Conservation (phyloP, 2,329 filamentous ascomycete genomes). For the Aspergillus puulaauensis region DNA sequence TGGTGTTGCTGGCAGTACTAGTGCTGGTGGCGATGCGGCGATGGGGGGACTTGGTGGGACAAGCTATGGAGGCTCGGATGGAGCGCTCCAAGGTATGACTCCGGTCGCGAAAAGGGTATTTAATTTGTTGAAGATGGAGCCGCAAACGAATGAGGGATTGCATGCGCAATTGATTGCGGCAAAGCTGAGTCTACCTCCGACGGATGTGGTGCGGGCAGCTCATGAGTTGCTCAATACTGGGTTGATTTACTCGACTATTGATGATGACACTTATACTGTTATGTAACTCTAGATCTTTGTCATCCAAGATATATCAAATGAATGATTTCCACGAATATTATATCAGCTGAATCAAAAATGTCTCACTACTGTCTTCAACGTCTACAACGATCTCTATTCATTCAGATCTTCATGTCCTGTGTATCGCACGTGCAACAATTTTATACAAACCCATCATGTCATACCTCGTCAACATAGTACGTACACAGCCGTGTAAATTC, state of each 20-base stretch:
- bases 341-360: background rate
- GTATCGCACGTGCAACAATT: too few species aligned
- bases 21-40: slow-evolving; percentile 20
- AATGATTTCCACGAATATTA: background rate
- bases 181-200: slow-evolving; percentile 62
- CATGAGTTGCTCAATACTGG: slow-evolving; percentile 76
- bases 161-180: slow-evolving; percentile 75
- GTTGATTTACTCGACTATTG: slow-evolving; percentile 84
- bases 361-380: background rate
- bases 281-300: slow-evolving; percentile 55
- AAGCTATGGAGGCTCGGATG: slow-evolving; percentile 14
- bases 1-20: slow-evolving; percentile 39
- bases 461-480: slow-evolving; percentile 1
- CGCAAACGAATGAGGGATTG: slow-evolving; percentile 77
- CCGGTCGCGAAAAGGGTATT: slow-evolving; percentile 68
- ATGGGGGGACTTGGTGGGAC: slow-evolving; percentile 27
- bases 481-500: background rate
- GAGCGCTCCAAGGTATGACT: slow-evolving; percentile 46
- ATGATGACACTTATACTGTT: slow-evolving; percentile 89
- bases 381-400: background rate
- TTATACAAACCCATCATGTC: background rate
- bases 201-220: slow-evolving; percentile 72
- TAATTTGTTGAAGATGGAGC: slow-evolving; percentile 63
- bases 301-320: background rate
- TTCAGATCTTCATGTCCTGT: background rate